These are phyloP conservation scores for Dryas octopetala DNA, from an alignment of 306 rosid species.

Conservation along the genomic window DNA sequence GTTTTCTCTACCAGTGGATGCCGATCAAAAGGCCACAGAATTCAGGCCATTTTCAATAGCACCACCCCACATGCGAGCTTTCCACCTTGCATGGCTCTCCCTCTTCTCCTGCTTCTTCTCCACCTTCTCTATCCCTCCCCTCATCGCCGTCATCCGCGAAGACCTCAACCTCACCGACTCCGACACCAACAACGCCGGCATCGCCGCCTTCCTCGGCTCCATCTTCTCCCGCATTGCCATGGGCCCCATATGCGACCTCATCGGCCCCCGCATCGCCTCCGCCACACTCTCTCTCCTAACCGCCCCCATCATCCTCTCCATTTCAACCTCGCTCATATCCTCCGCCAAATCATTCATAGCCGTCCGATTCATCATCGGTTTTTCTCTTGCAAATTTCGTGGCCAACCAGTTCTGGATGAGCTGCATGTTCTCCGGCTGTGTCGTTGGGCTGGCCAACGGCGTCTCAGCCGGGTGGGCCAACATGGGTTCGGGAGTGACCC, in stretches of 20 bases:
- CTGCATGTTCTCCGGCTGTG: constrained; percentile 51
- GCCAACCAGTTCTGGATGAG: constrained; percentile 68
- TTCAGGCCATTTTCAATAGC: constrained; percentile 39
- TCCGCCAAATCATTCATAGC: constrained; percentile 41
- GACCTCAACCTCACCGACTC: constrained; percentile 52
- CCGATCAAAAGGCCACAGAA: constrained; percentile 43
- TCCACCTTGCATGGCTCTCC: constrained; percentile 66
- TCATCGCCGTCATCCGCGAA: constrained; percentile 44
- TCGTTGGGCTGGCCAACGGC: constrained; percentile 61
- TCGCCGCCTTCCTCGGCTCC: constrained; percentile 54
- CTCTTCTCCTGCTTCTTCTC: constrained; percentile 65
- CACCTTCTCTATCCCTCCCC: constrained; percentile 69
- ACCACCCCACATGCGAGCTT: constrained; percentile 58
- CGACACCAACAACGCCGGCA: constrained; percentile 41
- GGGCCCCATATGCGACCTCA: constrained; percentile 56
- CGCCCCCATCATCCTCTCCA: constrained; percentile 46
- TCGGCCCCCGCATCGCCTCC: constrained; percentile 54
- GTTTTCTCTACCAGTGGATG: constrained; percentile 35
- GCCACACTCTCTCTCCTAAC: constrained; percentile 59
- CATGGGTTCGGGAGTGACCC: constrained; percentile 55
- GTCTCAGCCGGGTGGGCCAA: constrained; percentile 67
- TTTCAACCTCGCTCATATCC: constrained; percentile 28
- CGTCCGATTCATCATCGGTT: constrained; percentile 49
- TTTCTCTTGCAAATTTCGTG: constrained; percentile 58
- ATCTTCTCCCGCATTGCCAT: constrained; percentile 63